Percentiles rank a stretch among this genome's conserved stretches.
Evolutionary conservation across 768 basidiomycete species (phyloP).

Genomic region (Boletus vinaceobasis): DNA sequence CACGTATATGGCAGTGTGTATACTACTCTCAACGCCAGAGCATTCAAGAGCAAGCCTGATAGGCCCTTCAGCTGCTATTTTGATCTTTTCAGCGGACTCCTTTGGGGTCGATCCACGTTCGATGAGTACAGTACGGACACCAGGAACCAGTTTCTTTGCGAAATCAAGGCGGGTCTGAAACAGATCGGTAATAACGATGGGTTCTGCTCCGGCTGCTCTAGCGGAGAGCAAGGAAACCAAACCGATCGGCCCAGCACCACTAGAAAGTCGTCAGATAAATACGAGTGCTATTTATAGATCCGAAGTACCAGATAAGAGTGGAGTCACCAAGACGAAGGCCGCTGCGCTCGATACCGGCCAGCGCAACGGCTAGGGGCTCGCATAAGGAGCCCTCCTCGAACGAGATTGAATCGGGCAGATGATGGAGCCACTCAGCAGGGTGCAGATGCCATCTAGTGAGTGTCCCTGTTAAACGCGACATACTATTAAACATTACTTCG

Average conservation of each 20-base stretch:
- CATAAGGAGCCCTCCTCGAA: conserved; percentile 69
- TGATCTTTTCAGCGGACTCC: conserved; percentile 51
- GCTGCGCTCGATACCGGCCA: conserved; percentile 65
- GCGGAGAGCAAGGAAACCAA: conserved; percentile 59
- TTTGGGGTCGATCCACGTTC: conserved; percentile 43
- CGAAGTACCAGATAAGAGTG: conserved; percentile 51
- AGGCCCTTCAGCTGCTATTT: conserved; percentile 45
- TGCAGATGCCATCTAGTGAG: conserved; percentile 65
- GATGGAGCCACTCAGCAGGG: conserved; percentile 66
- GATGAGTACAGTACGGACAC: conserved; percentile 56
- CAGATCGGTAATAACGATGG: conserved; percentile 66
- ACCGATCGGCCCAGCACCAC: conserved; percentile 69
- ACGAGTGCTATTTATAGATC: not conserved
- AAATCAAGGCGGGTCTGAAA: conserved; percentile 65
- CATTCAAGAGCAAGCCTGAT: conserved; percentile 59
- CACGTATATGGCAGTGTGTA: conserved; percentile 58
- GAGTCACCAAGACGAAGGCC: conserved; percentile 64
- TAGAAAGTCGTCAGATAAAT: conserved; percentile 25
- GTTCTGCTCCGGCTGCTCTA: conserved; percentile 66
- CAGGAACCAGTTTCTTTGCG: conserved; percentile 57
- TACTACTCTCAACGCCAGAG: conserved; percentile 60
- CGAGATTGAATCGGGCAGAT: conserved; percentile 56
- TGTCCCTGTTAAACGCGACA: conserved; percentile 40
- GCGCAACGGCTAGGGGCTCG: conserved; percentile 63
- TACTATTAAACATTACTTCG: not conserved